Evolutionary conservation across 345 rosid species (phyloP).

Genomic region (Murraya koenigii): DNA sequence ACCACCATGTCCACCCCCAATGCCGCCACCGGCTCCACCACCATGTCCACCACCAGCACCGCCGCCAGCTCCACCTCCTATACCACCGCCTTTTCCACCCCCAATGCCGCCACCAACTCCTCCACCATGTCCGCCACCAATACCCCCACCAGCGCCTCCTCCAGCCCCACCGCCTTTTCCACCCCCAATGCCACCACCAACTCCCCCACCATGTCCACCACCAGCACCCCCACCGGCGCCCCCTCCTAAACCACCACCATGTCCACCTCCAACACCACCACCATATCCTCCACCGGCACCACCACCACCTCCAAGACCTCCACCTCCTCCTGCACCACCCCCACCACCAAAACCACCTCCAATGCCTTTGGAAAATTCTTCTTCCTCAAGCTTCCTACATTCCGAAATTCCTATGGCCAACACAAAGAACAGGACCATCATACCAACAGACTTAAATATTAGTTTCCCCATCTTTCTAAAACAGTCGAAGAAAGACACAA

Average conservation of each 20-base stretch:
- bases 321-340: slow-evolving; percentile 4
- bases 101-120: neutral
- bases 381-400: slow-evolving; percentile 32
- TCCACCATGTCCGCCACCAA: neutral
- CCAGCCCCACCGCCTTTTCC: slow-evolving; percentile 19
- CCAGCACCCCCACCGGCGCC: slow-evolving; percentile 8
- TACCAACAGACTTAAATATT: slow-evolving; percentile 9
- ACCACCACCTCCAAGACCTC: neutral
- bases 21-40: slow-evolving; percentile 6
- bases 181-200: slow-evolving; percentile 6
- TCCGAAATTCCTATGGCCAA: slow-evolving; percentile 35
- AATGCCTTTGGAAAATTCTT: slow-evolving; percentile 3
- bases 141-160: neutral
- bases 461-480: slow-evolving; percentile 26
- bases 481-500: neutral
- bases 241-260: neutral
- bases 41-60: neutral
- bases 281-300: slow-evolving; percentile 4
- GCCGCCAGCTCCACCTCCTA: slow-evolving; percentile 1
- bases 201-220: neutral
- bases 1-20: neutral
- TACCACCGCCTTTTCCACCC: neutral
- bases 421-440: slow-evolving; percentile 22
- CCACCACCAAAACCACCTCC: slow-evolving; percentile 13
- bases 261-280: slow-evolving; percentile 11